Evolutionary conservation across 768 basidiomycete species (phyloP), one percentile per base, ranked within the genome.

Genomic region (Suillus fuscotomentosus): DNA sequence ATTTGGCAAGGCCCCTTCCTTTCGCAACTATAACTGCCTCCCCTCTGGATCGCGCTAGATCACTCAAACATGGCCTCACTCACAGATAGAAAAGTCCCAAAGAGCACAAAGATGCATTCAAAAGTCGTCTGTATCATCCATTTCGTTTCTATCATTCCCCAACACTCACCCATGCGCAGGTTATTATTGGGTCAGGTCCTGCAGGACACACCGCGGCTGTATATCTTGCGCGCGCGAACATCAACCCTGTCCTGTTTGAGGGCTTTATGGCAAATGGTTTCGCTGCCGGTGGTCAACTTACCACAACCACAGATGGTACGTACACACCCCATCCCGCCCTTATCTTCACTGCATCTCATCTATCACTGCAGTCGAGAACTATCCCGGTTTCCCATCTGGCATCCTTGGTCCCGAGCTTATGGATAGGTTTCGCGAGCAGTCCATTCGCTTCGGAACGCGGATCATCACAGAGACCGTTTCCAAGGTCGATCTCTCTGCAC

Each of bases 261-360:
- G 97, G 97, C 24, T 97, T 98, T 81, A 91, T 99, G 88, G 97
- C 97, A 38, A 99, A 99, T 72, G 97, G 97, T 24, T 96, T 99
- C 74, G 96, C 97, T 38, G 93, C 96, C 8, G 97, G 96, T 60
- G 97, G 97, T 51, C 97, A 99, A 78, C 87, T 99, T 69, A 99
- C 97, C 11, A 99, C 97, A 0, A 99, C 97, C 4, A 98, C 95
- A 31, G 97, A 98, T 78, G 90, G 94, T 89, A 68, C 67, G 84
- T 71, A 53, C 48, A 24, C 17, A 50, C 20, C 9, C 4, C 27
- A 17, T 54, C 27, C 14, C 15, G 17, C 39, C 63, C 20, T 15
- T 53, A 31, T 61, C 34, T 50, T 34, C 57, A 60, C 3, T 36
- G n/a, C 31, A 51, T 31, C n/a, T 42, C 10, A n/a, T 42, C 10